These are phyloP conservation scores for Linaria vulgaris DNA, from an alignment of 257 asterid species.

Conservation along the genomic window DNA sequence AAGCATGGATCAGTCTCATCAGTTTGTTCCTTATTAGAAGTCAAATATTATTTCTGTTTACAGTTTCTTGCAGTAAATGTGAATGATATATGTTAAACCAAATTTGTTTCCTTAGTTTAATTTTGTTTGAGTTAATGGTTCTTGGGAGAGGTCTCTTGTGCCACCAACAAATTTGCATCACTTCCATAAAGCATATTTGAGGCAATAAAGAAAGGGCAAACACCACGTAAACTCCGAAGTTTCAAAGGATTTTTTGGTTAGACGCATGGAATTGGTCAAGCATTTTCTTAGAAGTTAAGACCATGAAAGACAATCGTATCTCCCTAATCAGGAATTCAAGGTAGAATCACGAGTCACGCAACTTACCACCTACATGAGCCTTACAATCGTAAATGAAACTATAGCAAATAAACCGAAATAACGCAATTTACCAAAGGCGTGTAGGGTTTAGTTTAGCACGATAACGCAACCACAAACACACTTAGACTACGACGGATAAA, in stretches of 20 bases:
- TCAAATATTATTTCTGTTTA: slow-evolving; percentile 1
- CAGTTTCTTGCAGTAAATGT: not conserved
- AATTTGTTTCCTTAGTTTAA: not conserved
- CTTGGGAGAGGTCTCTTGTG: not conserved
- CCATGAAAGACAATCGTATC: too few species aligned
- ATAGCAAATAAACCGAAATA: too few species aligned
- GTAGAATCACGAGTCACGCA: too few species aligned
- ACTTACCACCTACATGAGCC: slow-evolving; percentile 13
- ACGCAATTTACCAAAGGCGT: too few species aligned
- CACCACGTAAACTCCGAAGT: slow-evolving; percentile 6
- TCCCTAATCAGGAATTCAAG: too few species aligned
- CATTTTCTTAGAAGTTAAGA: too few species aligned
- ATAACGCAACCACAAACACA: too few species aligned
- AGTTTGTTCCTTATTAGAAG: slow-evolving; percentile 4
- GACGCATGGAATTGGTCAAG: too few species aligned
- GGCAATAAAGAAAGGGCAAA: not conserved
- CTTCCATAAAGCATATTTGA: not conserved
- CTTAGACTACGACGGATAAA: too few species aligned
- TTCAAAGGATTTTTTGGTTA: not conserved
- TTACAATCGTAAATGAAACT: too few species aligned
- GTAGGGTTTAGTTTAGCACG: too few species aligned
- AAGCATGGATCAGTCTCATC: slow-evolving; percentile 7
- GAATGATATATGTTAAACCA: not conserved
- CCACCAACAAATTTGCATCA: not conserved
- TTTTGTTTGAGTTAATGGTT: not conserved